These are phyloP conservation scores for Passalora sequoiae DNA, from an alignment of 2,329 filamentous ascomycete species.

Conservation along the genomic window DNA sequence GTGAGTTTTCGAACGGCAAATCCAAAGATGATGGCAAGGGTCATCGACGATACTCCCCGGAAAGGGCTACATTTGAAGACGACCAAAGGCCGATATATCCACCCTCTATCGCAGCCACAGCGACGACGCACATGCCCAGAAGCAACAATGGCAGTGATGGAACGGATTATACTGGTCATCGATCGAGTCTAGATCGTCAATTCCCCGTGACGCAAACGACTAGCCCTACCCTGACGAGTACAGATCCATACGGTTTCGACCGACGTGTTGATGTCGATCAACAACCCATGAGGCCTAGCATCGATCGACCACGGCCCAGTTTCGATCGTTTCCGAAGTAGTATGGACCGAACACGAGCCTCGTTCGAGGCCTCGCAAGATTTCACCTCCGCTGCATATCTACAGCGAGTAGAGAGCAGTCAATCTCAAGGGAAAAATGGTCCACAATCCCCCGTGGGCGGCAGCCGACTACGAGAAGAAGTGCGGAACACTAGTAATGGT, in stretches of 20 bases:
- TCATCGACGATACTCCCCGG: constrained; percentile 6
- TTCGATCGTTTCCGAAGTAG: constrained; percentile 81
- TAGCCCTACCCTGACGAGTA: constrained; percentile 22
- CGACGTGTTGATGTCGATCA: constrained; percentile 21
- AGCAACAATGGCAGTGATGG: constrained; percentile 92
- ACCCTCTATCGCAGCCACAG: constrained; percentile 74
- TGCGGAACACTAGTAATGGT: constrained; percentile 11
- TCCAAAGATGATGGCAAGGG: constrained; percentile 22
- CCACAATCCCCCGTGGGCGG: neutral
- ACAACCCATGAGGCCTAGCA: constrained; percentile 50
- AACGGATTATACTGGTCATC: constrained; percentile 70
- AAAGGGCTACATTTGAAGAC: constrained; percentile 62
- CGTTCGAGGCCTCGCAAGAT: constrained; percentile 82
- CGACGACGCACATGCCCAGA: constrained; percentile 70
- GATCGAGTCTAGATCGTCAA: constrained; percentile 35
- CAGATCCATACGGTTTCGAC: constrained; percentile 5
- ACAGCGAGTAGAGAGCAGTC: constrained; percentile 63
- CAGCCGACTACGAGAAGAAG: constrained; percentile 13
- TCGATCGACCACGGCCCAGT: constrained; percentile 71
- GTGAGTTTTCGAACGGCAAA: constrained; percentile 44
- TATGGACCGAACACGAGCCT: constrained; percentile 77
- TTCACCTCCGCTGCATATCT: constrained; percentile 87
- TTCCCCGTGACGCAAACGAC: constrained; percentile 31
- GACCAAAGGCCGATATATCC: constrained; percentile 91
- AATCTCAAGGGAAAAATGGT: constrained; percentile 8